Evolutionary conservation across 192 early-diverging fungal genomes (phyloP), one percentile per base, ranked within the genome.

Genomic region (Endogone sp.): DNA sequence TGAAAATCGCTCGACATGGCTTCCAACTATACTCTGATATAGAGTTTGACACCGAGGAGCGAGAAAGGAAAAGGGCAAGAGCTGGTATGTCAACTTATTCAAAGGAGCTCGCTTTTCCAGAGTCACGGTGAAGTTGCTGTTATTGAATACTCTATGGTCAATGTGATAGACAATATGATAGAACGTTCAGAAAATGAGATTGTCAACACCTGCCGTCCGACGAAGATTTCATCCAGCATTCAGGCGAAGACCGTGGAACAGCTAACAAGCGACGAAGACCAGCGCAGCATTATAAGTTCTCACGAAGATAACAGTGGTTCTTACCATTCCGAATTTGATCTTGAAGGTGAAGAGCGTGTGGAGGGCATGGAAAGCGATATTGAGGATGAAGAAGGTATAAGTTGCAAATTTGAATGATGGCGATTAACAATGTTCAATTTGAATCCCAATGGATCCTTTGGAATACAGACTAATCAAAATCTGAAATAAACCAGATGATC

Each of bases 1-100:
- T 71, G 23, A 54, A 64, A 63, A 71, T 71, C 56, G 69, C 69
- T 44, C 69, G 54, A 30, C 26, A 54, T 64, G 62, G 54, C 30
- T 71, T 71, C 26, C 62, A 71, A 63, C 59, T 71, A 71, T 64
- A 71, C 49, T 64, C 69, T 21, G 54, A 30, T 31, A 71, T 64
- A 24, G 69, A 71, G 49, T 64, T 71, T 71, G 62, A 71, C 58
- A 57, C 68, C 29, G 61, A 63, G 31, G 68, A 70, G 63, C 23
- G 62, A 70, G 68, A 70, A 27, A 32, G 62, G 63, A 71, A 71
- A 57, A 71, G 69, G 55, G 37, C n/a, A n/a, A n/a, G n/a, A n/a
- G n/a, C n/a, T n/a, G 37, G 37, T 44, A 44, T 44, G 37, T 44
- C 37, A 44, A 44, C 37, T 44, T 44, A 44, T 44, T 44, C 37